Conservation (phyloP, 2,329 filamentous ascomycete species). For the Diaporthe vaccinii region DNA sequence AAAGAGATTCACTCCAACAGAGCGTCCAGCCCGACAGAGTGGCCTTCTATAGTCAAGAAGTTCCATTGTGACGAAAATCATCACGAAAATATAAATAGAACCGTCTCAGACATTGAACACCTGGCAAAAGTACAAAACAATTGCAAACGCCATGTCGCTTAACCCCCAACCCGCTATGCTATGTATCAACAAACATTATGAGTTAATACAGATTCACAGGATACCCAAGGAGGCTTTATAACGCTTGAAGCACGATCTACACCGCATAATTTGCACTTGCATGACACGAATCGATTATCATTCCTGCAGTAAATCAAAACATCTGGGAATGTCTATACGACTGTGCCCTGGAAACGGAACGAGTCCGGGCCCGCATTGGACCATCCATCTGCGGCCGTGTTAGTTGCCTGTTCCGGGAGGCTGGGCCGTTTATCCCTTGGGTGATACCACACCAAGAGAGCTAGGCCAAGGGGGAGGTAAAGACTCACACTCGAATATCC, state of each 20-base stretch:
- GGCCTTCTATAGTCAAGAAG: too few relatives aligned
- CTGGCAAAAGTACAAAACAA: too few relatives aligned
- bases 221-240: not conserved
- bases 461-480: too few relatives aligned
- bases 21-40: too few relatives aligned
- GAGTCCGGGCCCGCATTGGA: not conserved
- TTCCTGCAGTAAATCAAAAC: not conserved
- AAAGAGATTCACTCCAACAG: too few relatives aligned
- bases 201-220: too few relatives aligned
- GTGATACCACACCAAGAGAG: not conserved
- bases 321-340: not conserved
- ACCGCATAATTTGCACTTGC: not conserved
- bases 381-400: not conserved
- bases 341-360: not conserved
- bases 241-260: not conserved
- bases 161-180: too few relatives aligned
- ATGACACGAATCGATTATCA: too few relatives aligned
- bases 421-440: accelerated
- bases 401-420: not conserved
- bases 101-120: too few relatives aligned
- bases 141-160: too few relatives aligned
- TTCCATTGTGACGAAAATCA: too few relatives aligned
- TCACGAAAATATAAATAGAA: too few relatives aligned
- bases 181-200: not conserved
- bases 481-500: slow-evolving; percentile 1